phyloP scores from a whole-genome alignment of 495 filamentous ascomycete genomes.

The Aspergillus homomorphus region DNA sequence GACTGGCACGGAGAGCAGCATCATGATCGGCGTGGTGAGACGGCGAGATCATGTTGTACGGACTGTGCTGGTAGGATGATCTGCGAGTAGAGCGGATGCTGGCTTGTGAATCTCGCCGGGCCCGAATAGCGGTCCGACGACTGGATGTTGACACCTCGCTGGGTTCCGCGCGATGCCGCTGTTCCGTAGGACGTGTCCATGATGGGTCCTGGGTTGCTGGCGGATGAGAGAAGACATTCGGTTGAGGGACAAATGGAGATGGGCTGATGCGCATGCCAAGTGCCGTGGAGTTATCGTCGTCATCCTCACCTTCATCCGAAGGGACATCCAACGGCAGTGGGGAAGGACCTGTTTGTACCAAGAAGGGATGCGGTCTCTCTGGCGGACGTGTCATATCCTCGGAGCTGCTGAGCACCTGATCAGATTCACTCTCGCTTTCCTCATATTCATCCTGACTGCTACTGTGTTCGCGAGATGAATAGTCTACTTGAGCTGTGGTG shows the following conservation, averaged over 20 bases:
- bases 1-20: conserved; percentile 83
- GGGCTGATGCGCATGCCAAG: conserved; percentile 61
- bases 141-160: conserved; percentile 39
- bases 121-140: conserved; percentile 30
- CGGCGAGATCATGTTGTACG: conserved; percentile 66
- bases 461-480: conserved; percentile 41
- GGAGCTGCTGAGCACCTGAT: conserved; percentile 79
- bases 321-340: conserved; percentile 42
- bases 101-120: conserved; percentile 35
- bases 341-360: conserved; percentile 23
- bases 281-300: conserved; percentile 60
- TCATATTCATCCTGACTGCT: conserved; percentile 92
- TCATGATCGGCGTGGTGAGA: conserved; percentile 84
- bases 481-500: conserved; percentile 47
- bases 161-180: conserved; percentile 38
- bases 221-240: conserved; percentile 87
- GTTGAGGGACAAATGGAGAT: conserved; percentile 74
- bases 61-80: conserved; percentile 44
- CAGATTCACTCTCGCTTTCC: conserved; percentile 81
- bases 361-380: conserved; percentile 18
- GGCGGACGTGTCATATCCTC: conserved; percentile 58
- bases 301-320: conserved; percentile 66
- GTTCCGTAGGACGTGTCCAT: conserved; percentile 44
- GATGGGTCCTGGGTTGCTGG: conserved; percentile 55
- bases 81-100: conserved; percentile 30